Percentiles rank a stretch among this genome's conserved stretches.
These are phyloP conservation scores for Lizanozyma gosingica DNA, from an alignment of 1,139 yeast species.

Conservation along the genomic window DNA sequence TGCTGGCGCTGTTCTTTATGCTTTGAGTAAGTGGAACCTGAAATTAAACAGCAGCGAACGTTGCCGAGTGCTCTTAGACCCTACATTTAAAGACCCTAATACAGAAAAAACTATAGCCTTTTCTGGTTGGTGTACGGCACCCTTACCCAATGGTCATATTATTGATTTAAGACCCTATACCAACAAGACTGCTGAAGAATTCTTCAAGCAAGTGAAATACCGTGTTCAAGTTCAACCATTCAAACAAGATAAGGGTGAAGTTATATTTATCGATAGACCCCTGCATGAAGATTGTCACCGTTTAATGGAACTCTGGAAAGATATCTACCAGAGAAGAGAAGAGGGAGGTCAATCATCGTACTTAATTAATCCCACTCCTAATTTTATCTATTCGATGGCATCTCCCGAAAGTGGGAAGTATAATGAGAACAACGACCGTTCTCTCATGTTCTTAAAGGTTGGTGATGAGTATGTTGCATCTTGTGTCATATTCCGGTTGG, in stretches of 20 bases:
- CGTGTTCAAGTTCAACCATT: slow-evolving; percentile 29
- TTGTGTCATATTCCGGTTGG: slow-evolving; percentile 33
- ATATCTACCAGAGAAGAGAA: slow-evolving; percentile 28
- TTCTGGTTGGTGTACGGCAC: slow-evolving; percentile 29
- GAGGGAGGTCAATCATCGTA: slow-evolving; percentile 30
- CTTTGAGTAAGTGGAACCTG: slow-evolving; percentile 28
- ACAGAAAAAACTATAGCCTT: slow-evolving; percentile 25
- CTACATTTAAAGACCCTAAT: slow-evolving; percentile 25
- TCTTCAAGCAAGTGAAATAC: slow-evolving; percentile 31
- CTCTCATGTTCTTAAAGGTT: slow-evolving; percentile 29
- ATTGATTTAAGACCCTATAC: slow-evolving; percentile 29
- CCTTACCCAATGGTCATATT: slow-evolving; percentile 32
- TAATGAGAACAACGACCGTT: slow-evolving; percentile 18
- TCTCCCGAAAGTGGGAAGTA: slow-evolving; percentile 4
- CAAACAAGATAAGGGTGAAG: slow-evolving; percentile 24
- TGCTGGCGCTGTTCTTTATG: slow-evolving; percentile 29
- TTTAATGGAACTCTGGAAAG: slow-evolving; percentile 25
- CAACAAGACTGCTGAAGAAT: slow-evolving; percentile 21
- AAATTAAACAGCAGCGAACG: slow-evolving; percentile 14
- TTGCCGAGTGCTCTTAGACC: slow-evolving; percentile 30
- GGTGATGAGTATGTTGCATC: slow-evolving; percentile 28
- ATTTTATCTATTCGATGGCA: slow-evolving; percentile 22
- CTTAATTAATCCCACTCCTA: slow-evolving; percentile 23
- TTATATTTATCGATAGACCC: slow-evolving; percentile 13
- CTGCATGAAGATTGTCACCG: slow-evolving; percentile 17